These are phyloP conservation scores for Kwoniella botswanensis DNA, from an alignment of 768 basidiomycete genomes.

Conservation along the genomic window DNA sequence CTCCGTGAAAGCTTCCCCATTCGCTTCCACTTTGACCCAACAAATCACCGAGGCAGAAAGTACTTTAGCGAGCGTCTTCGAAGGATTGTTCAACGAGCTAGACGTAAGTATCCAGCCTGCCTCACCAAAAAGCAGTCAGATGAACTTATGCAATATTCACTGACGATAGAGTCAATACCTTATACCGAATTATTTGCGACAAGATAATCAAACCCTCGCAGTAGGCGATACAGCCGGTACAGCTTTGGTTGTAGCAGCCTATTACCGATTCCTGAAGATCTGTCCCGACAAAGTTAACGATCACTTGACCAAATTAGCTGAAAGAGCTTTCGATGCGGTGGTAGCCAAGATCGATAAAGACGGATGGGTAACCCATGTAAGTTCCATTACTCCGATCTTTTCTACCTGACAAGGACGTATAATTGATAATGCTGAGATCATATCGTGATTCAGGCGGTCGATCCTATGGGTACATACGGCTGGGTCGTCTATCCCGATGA, in stretches of 20 bases:
- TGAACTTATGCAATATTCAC: not conserved
- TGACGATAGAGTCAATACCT: constrained; percentile 14
- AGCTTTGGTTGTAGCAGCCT: constrained; percentile 40
- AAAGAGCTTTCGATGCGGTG: constrained; percentile 38
- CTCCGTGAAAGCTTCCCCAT: not conserved
- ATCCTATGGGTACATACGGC: constrained; percentile 39
- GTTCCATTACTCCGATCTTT: not conserved
- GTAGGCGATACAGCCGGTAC: constrained; percentile 39
- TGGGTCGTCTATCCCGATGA: constrained; percentile 33
- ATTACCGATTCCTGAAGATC: constrained; percentile 35
- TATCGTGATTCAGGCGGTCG: constrained; percentile 30
- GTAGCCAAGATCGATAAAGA: constrained; percentile 31
- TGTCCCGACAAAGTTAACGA: constrained; percentile 3
- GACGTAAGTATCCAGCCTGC: constrained; percentile 14
- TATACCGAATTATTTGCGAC: constrained; percentile 28
- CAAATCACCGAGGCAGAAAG: constrained; percentile 4
- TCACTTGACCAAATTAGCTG: constrained; percentile 8
- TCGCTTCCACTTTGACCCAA: not conserved
- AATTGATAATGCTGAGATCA: not conserved
- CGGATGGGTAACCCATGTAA: constrained; percentile 40
- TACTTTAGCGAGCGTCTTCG: constrained; percentile 10
- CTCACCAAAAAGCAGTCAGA: not conserved
- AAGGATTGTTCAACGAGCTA: constrained; percentile 18
- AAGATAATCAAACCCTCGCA: constrained; percentile 5
- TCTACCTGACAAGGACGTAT: no score